These are phyloP conservation scores for Malbranchea zuffiana DNA, from an alignment of 2,329 filamentous ascomycete genomes.

Conservation along the genomic window DNA sequence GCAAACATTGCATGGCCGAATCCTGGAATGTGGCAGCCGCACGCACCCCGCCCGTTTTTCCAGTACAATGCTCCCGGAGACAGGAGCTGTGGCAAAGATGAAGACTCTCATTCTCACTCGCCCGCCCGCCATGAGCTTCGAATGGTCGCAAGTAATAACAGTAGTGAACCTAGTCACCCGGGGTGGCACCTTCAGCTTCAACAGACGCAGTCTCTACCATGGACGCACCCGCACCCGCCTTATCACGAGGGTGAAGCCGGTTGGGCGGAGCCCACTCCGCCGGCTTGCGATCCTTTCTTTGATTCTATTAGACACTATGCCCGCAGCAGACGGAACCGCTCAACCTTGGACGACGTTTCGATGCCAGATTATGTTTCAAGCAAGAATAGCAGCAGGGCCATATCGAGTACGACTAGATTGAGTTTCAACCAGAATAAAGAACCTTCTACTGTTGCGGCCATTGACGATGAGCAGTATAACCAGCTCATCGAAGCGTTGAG, in stretches of 20 bases:
- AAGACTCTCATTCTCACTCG: slow-evolving; percentile 54
- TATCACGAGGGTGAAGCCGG: slow-evolving; percentile 19
- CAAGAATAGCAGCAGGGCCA: slow-evolving; percentile 30
- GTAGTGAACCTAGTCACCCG: slow-evolving; percentile 17
- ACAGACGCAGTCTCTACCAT: slow-evolving; percentile 21
- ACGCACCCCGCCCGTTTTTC: slow-evolving; percentile 30
- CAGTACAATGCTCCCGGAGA: slow-evolving; percentile 23
- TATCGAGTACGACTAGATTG: slow-evolving; percentile 33
- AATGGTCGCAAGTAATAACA: slow-evolving; percentile 13
- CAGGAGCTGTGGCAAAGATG: slow-evolving; percentile 30
- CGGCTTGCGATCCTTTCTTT: slow-evolving; percentile 32
- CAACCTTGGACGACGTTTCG: slow-evolving; percentile 36
- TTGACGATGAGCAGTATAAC: slow-evolving; percentile 30
- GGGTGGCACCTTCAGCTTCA: slow-evolving; percentile 22
- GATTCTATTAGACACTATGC: slow-evolving; percentile 26
- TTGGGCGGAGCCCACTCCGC: slow-evolving; percentile 20
- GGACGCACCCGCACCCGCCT: slow-evolving; percentile 15
- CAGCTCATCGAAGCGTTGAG: slow-evolving; percentile 30
- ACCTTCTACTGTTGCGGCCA: slow-evolving; percentile 24
- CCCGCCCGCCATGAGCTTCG: slow-evolving; percentile 36
- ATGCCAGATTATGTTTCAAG: slow-evolving; percentile 41
- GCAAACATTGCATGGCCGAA: slow-evolving; percentile 74
- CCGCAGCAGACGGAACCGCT: slow-evolving; percentile 24
- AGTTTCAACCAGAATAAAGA: slow-evolving; percentile 35
- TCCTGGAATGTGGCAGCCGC: slow-evolving; percentile 55